phyloP scores from a whole-genome alignment of 176 grass and related monocot genomes.

The Themeda triandra region DNA sequence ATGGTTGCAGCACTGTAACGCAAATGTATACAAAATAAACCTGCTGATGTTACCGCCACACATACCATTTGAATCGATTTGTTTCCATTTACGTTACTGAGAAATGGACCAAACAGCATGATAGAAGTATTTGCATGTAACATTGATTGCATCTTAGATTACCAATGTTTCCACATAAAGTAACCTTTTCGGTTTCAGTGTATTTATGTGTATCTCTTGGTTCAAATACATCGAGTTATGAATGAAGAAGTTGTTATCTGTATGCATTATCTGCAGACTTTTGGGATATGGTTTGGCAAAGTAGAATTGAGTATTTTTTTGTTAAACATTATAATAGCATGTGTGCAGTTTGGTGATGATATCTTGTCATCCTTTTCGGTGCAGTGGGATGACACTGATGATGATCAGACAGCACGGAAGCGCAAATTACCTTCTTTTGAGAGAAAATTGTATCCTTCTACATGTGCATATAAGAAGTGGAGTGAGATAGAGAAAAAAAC shows the following conservation, averaged over 20 bases:
- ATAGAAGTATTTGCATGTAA: no score
- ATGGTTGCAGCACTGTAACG: no score
- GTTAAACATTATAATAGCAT: background rate
- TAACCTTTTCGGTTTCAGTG: background rate
- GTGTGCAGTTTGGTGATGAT: conserved; percentile 14
- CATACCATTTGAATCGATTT: no score
- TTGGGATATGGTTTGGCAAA: background rate
- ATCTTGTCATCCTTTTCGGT: background rate
- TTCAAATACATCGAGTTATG: background rate
- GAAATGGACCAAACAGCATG: no score
- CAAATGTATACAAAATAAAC: no score
- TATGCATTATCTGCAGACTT: background rate
- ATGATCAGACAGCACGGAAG: background rate
- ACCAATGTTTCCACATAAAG: background rate
- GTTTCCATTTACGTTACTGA: no score
- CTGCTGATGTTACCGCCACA: no score
- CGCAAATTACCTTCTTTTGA: conserved; percentile 5
- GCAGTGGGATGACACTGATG: conserved; percentile 19
- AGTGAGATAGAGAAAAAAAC: conserved; percentile 20
- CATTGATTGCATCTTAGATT: no score
- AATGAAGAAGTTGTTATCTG: background rate
- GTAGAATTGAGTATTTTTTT: background rate
- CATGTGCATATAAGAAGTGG: conserved; percentile 20
- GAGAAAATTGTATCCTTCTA: background rate
- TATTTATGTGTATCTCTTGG: background rate